Evolutionary conservation across 179 eudicot species (phyloP), one percentile per base, ranked within the genome.

Genomic region (Corrigiola litoralis): DNA sequence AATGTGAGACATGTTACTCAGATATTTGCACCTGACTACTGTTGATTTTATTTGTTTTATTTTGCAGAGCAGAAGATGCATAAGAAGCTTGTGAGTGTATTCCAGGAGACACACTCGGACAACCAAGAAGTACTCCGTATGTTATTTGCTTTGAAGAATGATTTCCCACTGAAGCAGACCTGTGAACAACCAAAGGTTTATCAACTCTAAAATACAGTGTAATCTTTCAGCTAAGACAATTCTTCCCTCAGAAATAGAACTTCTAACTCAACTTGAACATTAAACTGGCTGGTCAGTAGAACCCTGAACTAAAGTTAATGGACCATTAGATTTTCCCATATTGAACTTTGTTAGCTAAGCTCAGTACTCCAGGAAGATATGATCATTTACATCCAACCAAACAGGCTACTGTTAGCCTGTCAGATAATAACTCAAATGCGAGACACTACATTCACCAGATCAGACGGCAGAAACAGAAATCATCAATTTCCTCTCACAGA

Each of bases 41-140:
- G n/a, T n/a, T n/a, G n/a, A n/a, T n/a, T n/a, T n/a, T n/a, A n/a
- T n/a, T n/a, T n/a, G n/a, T n/a, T n/a, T n/a, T n/a, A n/a, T n/a
- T n/a, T n/a, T n/a, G n/a, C 82, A 90, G 97, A 74, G 18, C 63
- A 53, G 61, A 65, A 79, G 73, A 70, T 85, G 73, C 65, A 79
- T 55, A 65, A 60, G 67, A 79, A 74, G 72, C 76, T 90, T 28
- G 17, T 40, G 16, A 49, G 70, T 71, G 14, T 78, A 57, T 88
- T 75, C 32, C 72, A 81, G 32, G 79, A 74, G 75, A 56, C 60
- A 29, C 62, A 77, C 42, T 10, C 14, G 4, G 89, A 85, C 68
- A 90, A 85, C 76, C 92, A 88, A 69, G 80, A 80, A 45, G 78
- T 66, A 9, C 80, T 90, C 37, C 24, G 38, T 6, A 56, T 75